Evolutionary conservation across 495 filamentous ascomycete species (phyloP).

Genomic region (Diplogelasinospora grovesii): DNA sequence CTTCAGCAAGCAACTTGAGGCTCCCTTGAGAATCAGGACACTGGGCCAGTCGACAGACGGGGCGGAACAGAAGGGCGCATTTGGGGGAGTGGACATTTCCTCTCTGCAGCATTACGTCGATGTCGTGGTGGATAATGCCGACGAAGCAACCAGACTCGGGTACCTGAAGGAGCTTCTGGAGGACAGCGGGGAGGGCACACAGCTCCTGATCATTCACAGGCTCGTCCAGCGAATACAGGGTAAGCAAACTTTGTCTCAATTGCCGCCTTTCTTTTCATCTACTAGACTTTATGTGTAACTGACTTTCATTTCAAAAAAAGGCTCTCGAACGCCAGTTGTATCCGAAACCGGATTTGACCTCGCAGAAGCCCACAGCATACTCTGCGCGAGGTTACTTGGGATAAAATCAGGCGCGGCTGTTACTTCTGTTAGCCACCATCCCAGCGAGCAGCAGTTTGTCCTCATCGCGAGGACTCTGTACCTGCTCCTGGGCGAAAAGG

Average conservation of each 20-base stretch:
- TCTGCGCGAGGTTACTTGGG: slow-evolving; percentile 14
- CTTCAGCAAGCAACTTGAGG: slow-evolving; percentile 12
- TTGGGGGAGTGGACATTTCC: slow-evolving; percentile 10
- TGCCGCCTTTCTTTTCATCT: background rate
- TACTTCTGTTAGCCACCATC: too few species aligned
- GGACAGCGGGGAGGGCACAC: slow-evolving; percentile 1
- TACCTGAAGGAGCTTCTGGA: slow-evolving; percentile 20
- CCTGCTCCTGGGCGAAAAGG: slow-evolving; percentile 51
- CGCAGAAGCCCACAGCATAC: slow-evolving; percentile 21
- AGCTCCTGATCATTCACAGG: slow-evolving; percentile 18
- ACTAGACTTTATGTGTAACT: background rate
- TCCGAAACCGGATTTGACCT: slow-evolving; percentile 18
- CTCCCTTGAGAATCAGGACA: slow-evolving; percentile 15
- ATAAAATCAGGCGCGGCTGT: slow-evolving; percentile 5
- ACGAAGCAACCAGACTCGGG: slow-evolving; percentile 19
- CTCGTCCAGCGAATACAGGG: slow-evolving; percentile 21
- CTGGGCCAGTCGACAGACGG: background rate
- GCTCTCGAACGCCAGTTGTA: slow-evolving; percentile 5
- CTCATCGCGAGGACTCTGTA: slow-evolving; percentile 49
- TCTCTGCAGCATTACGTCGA: slow-evolving; percentile 20
- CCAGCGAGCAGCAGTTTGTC: too few species aligned
- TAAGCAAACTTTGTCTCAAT: too few species aligned
- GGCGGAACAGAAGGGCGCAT: background rate
- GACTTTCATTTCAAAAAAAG: slow-evolving; percentile 2
- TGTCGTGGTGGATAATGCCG: slow-evolving; percentile 11